Base-by-base conservation (phyloP, 805 yeast genomes). In the Tetrapisispora namnaoensis region DNA sequence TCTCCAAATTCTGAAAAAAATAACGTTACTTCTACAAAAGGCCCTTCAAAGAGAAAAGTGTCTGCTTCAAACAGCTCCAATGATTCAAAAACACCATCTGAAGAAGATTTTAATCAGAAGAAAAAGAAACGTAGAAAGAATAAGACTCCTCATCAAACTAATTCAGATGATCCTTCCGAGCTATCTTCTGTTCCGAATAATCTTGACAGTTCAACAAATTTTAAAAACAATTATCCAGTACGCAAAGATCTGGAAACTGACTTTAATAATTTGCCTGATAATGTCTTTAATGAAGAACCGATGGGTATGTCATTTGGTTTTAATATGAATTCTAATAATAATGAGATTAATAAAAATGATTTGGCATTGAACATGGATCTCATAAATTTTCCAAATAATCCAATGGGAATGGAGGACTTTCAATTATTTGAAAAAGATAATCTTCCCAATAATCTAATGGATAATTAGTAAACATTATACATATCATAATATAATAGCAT, bases 371-470 rank as follows among this genome's bases (percentile, higher is more conserved):
- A 41, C 28, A 35, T 36, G 11, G 45, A 46, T 36, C 18, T 46
- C 9, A 46, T 41, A 41, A 20, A 27, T 18, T 41, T 46, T 13
- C 5, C 37, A 4, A 24, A 18, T 21, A 34, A 41, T 41, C 27
- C 22, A 18, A 21, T 18, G 17, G 42, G 37, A 18, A n/a, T 46
- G 30, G 49, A 44, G 22, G 45, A 41, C 28, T 46, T 48, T 16
- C 45, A 48, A 27, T 16, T 48, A 11, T 48, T 48, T 17, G 47
- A 48, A n/a, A 48, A 44, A 20, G 51, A 46, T 20, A 43, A 39
- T 14, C 45, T 44, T 32, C 35, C 51, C 9, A 41, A 45, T 7
- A 44, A 48, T 32, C 10, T 48, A 36, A 48, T 48, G 51, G 48
- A 35, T 28, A 41, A 32, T 34, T 34, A 44, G 30, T 18, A 2